A percentile compares a stretch with the other conserved stretches of the same genome.
phyloP scores from a whole-genome alignment of 345 rosid genomes.

The Corchorus capsularis region DNA sequence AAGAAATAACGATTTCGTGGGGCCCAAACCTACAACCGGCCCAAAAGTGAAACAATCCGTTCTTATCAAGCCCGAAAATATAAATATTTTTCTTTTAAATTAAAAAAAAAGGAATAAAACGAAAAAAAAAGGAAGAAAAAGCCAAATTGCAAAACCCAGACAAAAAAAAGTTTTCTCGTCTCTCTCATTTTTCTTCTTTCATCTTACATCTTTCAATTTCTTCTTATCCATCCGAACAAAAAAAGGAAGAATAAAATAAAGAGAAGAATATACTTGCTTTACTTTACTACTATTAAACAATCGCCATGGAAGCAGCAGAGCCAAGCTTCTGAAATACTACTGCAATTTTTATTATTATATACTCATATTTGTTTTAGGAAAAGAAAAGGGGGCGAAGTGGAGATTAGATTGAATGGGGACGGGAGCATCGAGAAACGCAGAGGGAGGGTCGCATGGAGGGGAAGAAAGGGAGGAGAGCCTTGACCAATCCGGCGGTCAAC shows the following conservation, averaged over 20 bases:
- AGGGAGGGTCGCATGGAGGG: constrained; percentile 44
- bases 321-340: not conserved
- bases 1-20: not conserved
- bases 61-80: not conserved
- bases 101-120: not conserved
- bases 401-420: constrained; percentile 58
- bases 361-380: not conserved
- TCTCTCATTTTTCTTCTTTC: not conserved
- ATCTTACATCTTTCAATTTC: not conserved
- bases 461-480: constrained; percentile 51
- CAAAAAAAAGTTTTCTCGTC: not conserved
- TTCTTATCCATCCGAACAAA: not conserved
- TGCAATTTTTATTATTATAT: not conserved
- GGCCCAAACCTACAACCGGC: not conserved
- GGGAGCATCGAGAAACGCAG: constrained; percentile 62
- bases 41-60: not conserved
- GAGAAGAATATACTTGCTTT: not conserved
- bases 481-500: constrained; percentile 80
- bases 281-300: not conserved
- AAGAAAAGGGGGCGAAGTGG: not conserved
- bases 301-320: constrained; percentile 10
- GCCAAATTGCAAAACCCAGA: not conserved
- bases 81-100: too few relatives aligned
- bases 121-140: not conserved
- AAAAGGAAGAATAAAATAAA: not conserved